Conservation (phyloP, 2,329 filamentous ascomycete species). For the Camillea tinctor region DNA sequence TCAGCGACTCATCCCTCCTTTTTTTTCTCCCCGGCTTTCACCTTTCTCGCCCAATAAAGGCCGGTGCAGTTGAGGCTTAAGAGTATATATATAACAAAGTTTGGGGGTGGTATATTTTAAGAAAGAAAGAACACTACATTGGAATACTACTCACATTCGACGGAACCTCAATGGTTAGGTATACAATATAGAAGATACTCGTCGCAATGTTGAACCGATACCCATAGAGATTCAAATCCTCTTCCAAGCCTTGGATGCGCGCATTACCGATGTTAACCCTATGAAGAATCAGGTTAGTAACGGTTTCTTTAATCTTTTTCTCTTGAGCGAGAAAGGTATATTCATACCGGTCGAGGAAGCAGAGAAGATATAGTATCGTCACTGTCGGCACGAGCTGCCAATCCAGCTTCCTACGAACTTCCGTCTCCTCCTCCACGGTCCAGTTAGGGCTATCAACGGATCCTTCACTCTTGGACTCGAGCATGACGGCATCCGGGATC, state of each 20-base stretch:
- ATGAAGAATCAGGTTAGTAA: constrained; percentile 21
- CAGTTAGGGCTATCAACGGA: constrained; percentile 38
- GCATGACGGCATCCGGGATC: constrained; percentile 22
- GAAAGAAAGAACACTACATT: background rate
- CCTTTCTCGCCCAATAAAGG: background rate
- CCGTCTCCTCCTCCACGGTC: constrained; percentile 50
- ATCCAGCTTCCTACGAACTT: constrained; percentile 51
- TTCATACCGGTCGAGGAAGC: constrained; percentile 43
- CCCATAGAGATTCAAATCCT: constrained; percentile 48
- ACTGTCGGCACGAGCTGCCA: constrained; percentile 51
- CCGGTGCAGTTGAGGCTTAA: background rate
- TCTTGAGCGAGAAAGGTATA: background rate
- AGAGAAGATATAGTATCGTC: constrained; percentile 53
- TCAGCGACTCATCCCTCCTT: background rate
- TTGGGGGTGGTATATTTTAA: background rate
- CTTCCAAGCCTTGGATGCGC: constrained; percentile 51
- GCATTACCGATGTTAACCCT: constrained; percentile 53
- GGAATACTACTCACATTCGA: constrained; percentile 37
- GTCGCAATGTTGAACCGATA: constrained; percentile 57
- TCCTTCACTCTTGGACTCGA: constrained; percentile 29
- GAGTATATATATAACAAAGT: background rate
- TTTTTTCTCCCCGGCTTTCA: background rate
- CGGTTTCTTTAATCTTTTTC: background rate
- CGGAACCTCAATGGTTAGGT: constrained; percentile 55
- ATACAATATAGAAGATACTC: constrained; percentile 58